These are phyloP conservation scores for Clonostachys solani DNA, from an alignment of 2,329 filamentous ascomycete species.

Conservation along the genomic window DNA sequence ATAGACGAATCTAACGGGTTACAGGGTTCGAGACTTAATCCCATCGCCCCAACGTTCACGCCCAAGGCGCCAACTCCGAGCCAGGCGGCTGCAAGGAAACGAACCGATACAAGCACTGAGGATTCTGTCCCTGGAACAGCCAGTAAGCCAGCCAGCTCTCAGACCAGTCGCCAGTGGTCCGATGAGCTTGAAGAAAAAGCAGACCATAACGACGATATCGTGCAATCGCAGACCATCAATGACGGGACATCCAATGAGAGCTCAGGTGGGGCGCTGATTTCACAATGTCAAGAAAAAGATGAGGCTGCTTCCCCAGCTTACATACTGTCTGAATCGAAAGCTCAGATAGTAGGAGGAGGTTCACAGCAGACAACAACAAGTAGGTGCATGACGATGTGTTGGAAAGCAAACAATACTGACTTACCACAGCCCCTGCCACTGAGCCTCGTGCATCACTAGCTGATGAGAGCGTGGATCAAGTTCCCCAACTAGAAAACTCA, in stretches of 20 bases:
- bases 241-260: too few species aligned
- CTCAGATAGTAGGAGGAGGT: too few species aligned
- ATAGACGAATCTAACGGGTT: not conserved
- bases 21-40: slow-evolving; percentile 1
- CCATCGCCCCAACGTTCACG: slow-evolving; percentile 4
- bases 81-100: not conserved
- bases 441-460: too few species aligned
- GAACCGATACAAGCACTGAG: slow-evolving; percentile 1
- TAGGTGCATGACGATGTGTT: too few species aligned
- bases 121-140: not conserved
- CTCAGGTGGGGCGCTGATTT: too few species aligned
- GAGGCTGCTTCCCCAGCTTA: too few species aligned
- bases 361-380: too few species aligned
- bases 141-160: not conserved
- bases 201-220: slow-evolving; percentile 5
- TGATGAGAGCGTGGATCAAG: not conserved
- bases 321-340: too few species aligned
- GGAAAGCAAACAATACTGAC: too few species aligned
- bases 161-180: slow-evolving; percentile 13
- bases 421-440: too few species aligned
- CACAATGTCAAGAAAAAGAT: too few species aligned
- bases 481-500: not conserved
- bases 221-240: too few species aligned
- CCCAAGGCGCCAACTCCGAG: not conserved
- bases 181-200: slow-evolving; percentile 20